phyloP scores from a whole-genome alignment of 2,329 filamentous ascomycete species.

The Periglandula ipomoeae region DNA sequence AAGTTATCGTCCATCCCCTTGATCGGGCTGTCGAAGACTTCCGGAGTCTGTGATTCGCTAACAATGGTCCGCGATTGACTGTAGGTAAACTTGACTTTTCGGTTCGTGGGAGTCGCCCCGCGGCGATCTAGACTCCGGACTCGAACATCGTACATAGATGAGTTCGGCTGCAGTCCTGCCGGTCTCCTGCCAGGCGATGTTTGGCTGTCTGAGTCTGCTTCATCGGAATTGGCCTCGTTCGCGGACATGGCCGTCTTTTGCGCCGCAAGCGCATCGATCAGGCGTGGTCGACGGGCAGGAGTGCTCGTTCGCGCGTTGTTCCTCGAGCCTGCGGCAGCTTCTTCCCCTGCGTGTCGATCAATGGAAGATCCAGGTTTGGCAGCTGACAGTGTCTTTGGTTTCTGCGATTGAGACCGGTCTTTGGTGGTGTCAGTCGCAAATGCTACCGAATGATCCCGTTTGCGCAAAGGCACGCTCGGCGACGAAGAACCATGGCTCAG shows the following conservation, averaged over 20 bases:
- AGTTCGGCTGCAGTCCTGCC: not conserved
- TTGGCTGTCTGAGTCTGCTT: not conserved
- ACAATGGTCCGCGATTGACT: conserved; percentile 23
- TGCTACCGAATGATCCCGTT: conserved; percentile 5
- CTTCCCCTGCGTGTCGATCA: not conserved
- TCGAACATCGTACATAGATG: conserved; percentile 9
- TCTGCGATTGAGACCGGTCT: not conserved
- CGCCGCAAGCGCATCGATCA: conserved; percentile 13
- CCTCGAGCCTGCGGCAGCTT: not conserved
- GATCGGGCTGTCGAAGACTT: conserved; percentile 12
- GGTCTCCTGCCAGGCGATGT: not conserved
- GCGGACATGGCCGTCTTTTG: conserved; percentile 1
- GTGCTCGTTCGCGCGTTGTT: not conserved
- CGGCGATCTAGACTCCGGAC: conserved; percentile 18
- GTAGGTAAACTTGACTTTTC: conserved; percentile 26
- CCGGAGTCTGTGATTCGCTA: conserved; percentile 18
- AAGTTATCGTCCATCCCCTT: conserved; percentile 11
- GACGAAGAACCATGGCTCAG: not conserved
- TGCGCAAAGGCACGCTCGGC: not conserved
- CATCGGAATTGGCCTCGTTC: not conserved
- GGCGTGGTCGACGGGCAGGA: conserved; percentile 7
- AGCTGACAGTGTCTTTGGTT: not conserved
- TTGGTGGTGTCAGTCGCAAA: not conserved
- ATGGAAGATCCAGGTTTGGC: not conserved
- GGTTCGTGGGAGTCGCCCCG: conserved; percentile 17